Evolutionary conservation across 768 basidiomycete species (phyloP), one percentile per base, ranked within the genome.

Genomic region (Russula ochroleuca): DNA sequence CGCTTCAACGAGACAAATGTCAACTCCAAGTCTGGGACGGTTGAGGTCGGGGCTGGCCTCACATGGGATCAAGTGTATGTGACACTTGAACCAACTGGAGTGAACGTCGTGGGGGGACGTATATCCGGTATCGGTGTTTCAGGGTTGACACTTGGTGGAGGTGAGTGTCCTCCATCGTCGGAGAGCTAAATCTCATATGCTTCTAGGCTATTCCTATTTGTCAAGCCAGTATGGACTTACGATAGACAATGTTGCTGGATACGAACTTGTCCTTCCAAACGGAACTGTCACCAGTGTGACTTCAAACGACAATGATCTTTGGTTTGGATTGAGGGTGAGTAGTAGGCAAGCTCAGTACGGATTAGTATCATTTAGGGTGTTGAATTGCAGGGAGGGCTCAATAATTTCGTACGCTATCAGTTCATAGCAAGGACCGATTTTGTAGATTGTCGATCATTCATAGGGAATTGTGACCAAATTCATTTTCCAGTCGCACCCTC

Each of bases 141-240:
- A 6, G 71, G 71, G 0, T 57, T 70, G 40, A 68, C 68, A 25
- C 67, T 71, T 38, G 71, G 71, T 19, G 71, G 71, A 21, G 70
- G 70, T 66, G 48, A 25, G 64, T 23, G 7, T 4, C 2, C 23
- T 43, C 6, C 6, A 4, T 41, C 25, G 1, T 45, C 41, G 8
- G 54, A n/a, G 31, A 13, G 28, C 19, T 43, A 8, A 4, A 45
- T 40, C 2, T 51, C 8, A 33, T 1, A 19, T 33, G 28, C 10
- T 11, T 23, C 4, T 19, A 62, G 76, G 76, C 11, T 77, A 72
- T 65, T 74, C 75, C 0, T 60, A 66, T 53, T 70, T 69, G 59
- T 73, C 70, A 9, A 75, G 71, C 53, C 70, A 72, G 54, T 70
- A 70, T n/a, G 74, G 76, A 14, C 58, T 76, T 14, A 70, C 70